Evolutionary conservation across 1,139 yeast species (phyloP).

Genomic region (Keqinozyma sinolaborantium): DNA sequence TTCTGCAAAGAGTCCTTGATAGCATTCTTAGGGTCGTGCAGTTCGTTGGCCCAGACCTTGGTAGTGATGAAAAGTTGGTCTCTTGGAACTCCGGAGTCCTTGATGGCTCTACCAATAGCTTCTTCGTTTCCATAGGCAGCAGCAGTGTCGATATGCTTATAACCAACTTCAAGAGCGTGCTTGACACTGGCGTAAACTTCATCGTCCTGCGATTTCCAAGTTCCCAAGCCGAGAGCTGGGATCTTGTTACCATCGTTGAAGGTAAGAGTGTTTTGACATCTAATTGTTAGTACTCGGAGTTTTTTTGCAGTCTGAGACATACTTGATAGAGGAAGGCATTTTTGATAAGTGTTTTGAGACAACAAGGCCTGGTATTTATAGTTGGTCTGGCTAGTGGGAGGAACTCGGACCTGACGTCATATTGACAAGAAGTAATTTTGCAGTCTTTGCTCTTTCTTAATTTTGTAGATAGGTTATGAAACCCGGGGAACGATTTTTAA

Average conservation of each 20-base stretch:
- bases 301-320: background rate
- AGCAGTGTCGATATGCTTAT: conserved; percentile 76
- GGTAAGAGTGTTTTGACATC: conserved; percentile 17
- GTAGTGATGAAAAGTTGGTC: conserved; percentile 70
- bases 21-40: conserved; percentile 52
- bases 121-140: conserved; percentile 61
- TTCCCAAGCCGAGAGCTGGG: conserved; percentile 69
- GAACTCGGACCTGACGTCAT: background rate
- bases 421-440: background rate
- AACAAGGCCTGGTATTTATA: background rate
- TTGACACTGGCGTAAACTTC: conserved; percentile 54
- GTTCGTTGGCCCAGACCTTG: conserved; percentile 67
- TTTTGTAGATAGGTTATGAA: background rate
- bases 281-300: conserved; percentile 3
- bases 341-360: background rate
- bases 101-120: conserved; percentile 59
- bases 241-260: conserved; percentile 59
- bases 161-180: conserved; percentile 61
- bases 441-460: background rate
- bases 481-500: too few species aligned
- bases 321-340: background rate
- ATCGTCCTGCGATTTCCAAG: conserved; percentile 59
- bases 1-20: conserved; percentile 56
- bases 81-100: conserved; percentile 60
- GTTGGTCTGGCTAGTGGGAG: too few species aligned